Evolutionary conservation across 169 alveolate genomes (phyloP).

Genomic region (Cryptosporidium ryanae): DNA sequence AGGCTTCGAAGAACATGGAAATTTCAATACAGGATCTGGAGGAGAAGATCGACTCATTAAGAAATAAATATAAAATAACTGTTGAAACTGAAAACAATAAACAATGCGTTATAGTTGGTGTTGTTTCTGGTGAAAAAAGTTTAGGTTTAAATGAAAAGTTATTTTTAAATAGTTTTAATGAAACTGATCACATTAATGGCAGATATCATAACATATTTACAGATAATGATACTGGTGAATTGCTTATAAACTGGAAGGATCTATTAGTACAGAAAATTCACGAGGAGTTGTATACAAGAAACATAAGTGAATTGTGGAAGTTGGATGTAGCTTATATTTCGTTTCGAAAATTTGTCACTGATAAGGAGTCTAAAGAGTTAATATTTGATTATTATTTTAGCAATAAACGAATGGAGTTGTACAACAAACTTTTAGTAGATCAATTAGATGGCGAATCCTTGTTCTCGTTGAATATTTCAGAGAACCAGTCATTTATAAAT

Average conservation of each 20-base stretch:
- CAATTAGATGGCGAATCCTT: neutral
- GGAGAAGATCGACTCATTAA: constrained; percentile 20
- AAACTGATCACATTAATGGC: neutral
- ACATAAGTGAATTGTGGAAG: constrained; percentile 47
- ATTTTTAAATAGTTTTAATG: neutral
- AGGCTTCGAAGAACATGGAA: constrained; percentile 14
- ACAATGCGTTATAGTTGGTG: constrained; percentile 40
- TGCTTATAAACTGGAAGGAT: constrained; percentile 12
- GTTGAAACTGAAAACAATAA: constrained; percentile 31
- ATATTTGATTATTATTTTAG: constrained; percentile 36
- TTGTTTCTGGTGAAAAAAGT: neutral
- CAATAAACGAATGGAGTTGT: constrained; percentile 3
- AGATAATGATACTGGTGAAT: neutral
- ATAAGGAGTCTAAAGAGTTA: neutral
- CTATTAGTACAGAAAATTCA: constrained; percentile 18
- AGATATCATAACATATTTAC: neutral
- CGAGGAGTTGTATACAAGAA: neutral
- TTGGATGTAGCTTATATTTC: constrained; percentile 53
- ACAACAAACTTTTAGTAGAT: constrained; percentile 1
- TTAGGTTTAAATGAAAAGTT: neutral
- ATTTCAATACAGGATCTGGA: constrained; percentile 24
- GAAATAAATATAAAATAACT: constrained; percentile 11
- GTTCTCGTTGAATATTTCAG: neutral
- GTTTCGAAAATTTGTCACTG: constrained; percentile 22
- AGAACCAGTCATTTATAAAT: neutral